These are phyloP conservation scores for Cercis canadensis DNA, from an alignment of 306 rosid genomes.

Conservation along the genomic window DNA sequence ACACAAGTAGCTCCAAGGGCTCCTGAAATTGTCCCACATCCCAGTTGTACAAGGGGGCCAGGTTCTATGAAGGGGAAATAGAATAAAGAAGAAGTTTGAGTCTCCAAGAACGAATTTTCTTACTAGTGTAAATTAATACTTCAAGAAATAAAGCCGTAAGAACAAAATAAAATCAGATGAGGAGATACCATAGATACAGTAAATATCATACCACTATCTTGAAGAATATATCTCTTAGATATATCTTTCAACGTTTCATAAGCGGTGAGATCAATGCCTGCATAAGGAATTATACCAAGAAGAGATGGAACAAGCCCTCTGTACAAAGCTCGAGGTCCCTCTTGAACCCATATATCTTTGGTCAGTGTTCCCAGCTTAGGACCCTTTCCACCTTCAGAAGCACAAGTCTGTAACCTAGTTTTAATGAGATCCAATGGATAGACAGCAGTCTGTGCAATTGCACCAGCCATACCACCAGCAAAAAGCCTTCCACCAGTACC, in stretches of 20 bases:
- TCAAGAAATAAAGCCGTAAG: conserved; percentile 19
- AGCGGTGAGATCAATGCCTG: conserved; percentile 66
- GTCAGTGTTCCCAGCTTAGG: conserved; percentile 52
- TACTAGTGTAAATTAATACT: not conserved
- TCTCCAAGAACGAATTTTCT: not conserved
- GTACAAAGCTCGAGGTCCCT: conserved; percentile 66
- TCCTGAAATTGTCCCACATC: conserved; percentile 62
- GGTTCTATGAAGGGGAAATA: conserved; percentile 41
- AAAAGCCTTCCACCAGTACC: conserved; percentile 54
- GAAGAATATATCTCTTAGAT: conserved; percentile 54
- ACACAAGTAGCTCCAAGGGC: conserved; percentile 63
- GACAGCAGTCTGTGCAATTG: conserved; percentile 55
- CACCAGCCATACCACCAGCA: conserved; percentile 67
- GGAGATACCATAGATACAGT: not conserved
- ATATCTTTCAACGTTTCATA: conserved; percentile 60
- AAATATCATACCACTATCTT: conserved; percentile 51
- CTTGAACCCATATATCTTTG: conserved; percentile 60
- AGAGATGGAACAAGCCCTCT: conserved; percentile 59
- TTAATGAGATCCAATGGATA: conserved; percentile 61
- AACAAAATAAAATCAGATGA: not conserved
- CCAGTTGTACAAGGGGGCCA: conserved; percentile 59
- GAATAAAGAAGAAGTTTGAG: conserved; percentile 17
- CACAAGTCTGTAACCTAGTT: conserved; percentile 60
- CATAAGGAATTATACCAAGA: conserved; percentile 65
- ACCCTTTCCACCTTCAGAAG: conserved; percentile 54